A percentile compares a stretch with the other conserved stretches of the same genome.
Evolutionary conservation across 352 stramenopile genomes (phyloP).

Genomic region (Globisporangium camurandrum): DNA sequence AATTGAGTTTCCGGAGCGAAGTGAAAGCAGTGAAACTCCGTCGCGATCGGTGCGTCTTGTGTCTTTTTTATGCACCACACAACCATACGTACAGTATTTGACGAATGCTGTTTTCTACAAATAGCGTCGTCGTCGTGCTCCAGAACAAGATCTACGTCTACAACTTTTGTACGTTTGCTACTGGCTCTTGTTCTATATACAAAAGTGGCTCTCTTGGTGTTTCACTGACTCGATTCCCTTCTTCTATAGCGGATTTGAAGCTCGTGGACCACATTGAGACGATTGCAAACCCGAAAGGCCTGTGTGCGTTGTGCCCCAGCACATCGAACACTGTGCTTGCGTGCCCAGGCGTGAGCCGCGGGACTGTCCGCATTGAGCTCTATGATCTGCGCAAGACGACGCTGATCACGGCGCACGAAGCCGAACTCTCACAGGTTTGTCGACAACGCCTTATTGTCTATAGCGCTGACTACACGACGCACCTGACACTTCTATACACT

Average conservation of each 20-base stretch:
- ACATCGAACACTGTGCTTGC: conserved; percentile 93
- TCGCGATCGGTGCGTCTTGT: conserved; percentile 87
- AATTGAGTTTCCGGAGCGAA: conserved; percentile 96
- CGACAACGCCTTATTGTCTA: not conserved
- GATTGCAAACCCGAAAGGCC: conserved; percentile 94
- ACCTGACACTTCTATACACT: too few species aligned
- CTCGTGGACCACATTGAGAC: conserved; percentile 98
- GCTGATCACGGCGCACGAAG: conserved; percentile 95
- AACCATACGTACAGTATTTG: too few species aligned
- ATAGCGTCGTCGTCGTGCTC: conserved; percentile 94
- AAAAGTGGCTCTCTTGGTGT: conserved; percentile 6
- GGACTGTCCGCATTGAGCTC: conserved; percentile 94
- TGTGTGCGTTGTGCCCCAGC: conserved; percentile 92
- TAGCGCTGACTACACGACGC: too few species aligned
- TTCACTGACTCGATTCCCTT: conserved; percentile 4
- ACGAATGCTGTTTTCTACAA: conserved; percentile 1
- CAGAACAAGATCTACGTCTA: conserved; percentile 98
- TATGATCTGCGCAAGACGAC: conserved; percentile 94
- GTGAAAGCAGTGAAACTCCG: conserved; percentile 95
- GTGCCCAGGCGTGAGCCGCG: conserved; percentile 88
- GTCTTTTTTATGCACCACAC: too few species aligned
- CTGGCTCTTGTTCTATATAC: not conserved
- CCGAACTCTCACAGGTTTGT: conserved; percentile 72
- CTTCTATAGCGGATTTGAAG: conserved; percentile 88
- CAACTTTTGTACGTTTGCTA: conserved; percentile 84